Conservation (phyloP, 1,284 basidiomycete genomes). For the Stygiomarasmius scandens region DNA sequence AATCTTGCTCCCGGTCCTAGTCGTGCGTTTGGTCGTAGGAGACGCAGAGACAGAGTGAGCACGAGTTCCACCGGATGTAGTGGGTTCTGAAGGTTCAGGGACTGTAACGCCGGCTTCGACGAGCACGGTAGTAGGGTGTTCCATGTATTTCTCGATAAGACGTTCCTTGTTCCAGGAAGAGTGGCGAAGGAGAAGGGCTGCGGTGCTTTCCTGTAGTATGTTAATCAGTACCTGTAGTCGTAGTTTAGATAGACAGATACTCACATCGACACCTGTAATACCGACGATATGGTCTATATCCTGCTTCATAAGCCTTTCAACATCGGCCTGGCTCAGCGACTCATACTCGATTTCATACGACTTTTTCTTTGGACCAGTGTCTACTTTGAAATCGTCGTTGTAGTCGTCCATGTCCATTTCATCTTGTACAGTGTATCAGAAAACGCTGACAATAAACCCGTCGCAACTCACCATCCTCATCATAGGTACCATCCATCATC, state of each 20-base stretch:
- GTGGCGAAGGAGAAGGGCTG: constrained; percentile 82
- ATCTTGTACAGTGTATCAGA: constrained; percentile 37
- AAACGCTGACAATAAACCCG: background rate
- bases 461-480: constrained; percentile 42
- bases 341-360: constrained; percentile 80
- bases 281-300: constrained; percentile 85
- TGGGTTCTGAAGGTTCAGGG: constrained; percentile 36
- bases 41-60: constrained; percentile 23
- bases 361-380: constrained; percentile 61
- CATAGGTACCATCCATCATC: constrained; percentile 61
- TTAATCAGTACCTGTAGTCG: no score
- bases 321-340: constrained; percentile 70
- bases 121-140: constrained; percentile 74
- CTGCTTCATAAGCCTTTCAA: constrained; percentile 75
- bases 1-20: constrained; percentile 47
- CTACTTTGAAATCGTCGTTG: constrained; percentile 62
- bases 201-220: constrained; percentile 54
- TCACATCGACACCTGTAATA: constrained; percentile 84
- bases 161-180: constrained; percentile 96
- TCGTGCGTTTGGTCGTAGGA: constrained; percentile 33
- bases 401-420: constrained; percentile 69
- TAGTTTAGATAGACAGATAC: no score
- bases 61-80: constrained; percentile 29
- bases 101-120: constrained; percentile 66
- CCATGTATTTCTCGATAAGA: constrained; percentile 95